A percentile compares a stretch with the other conserved stretches of the same genome.
Conservation (phyloP, 441 rosid species). For the Gossypium aridum region DNA sequence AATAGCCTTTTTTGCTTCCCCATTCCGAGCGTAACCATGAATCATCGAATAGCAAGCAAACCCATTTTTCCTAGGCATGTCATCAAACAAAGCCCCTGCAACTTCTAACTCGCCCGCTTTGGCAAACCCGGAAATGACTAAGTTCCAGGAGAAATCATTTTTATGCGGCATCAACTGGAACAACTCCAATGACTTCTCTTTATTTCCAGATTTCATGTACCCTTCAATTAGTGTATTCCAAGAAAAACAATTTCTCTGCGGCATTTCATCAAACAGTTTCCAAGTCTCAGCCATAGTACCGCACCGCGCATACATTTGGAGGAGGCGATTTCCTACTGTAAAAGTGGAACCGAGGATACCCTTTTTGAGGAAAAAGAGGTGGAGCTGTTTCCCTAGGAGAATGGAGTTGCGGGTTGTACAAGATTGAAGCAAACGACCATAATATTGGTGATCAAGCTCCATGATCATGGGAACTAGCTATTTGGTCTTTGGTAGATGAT, state of each 20-base stretch:
- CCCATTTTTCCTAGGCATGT: slow-evolving; percentile 58
- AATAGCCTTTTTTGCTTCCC: slow-evolving; percentile 45
- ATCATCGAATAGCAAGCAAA: slow-evolving; percentile 56
- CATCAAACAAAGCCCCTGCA: slow-evolving; percentile 50
- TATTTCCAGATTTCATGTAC: slow-evolving; percentile 47
- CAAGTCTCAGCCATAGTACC: slow-evolving; percentile 35
- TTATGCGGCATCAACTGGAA: slow-evolving; percentile 51
- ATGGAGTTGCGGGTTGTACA: slow-evolving; percentile 32
- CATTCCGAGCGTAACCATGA: slow-evolving; percentile 44
- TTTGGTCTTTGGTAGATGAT: not conserved
- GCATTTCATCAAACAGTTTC: slow-evolving; percentile 66
- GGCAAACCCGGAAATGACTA: slow-evolving; percentile 54
- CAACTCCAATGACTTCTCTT: slow-evolving; percentile 32
- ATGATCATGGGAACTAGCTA: slow-evolving; percentile 12
- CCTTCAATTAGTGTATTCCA: slow-evolving; percentile 86
- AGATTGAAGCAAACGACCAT: slow-evolving; percentile 36
- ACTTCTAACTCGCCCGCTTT: slow-evolving; percentile 43
- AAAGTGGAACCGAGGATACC: slow-evolving; percentile 43
- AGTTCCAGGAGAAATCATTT: slow-evolving; percentile 68
- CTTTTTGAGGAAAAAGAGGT: slow-evolving; percentile 48
- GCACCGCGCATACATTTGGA: slow-evolving; percentile 37
- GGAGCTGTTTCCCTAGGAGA: slow-evolving; percentile 42
- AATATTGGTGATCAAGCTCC: slow-evolving; percentile 28
- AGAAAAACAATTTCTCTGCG: slow-evolving; percentile 48
- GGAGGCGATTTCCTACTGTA: slow-evolving; percentile 50